Base-by-base conservation (phyloP, 352 stramenopile genomes). In the Globisporangium emineosum region DNA sequence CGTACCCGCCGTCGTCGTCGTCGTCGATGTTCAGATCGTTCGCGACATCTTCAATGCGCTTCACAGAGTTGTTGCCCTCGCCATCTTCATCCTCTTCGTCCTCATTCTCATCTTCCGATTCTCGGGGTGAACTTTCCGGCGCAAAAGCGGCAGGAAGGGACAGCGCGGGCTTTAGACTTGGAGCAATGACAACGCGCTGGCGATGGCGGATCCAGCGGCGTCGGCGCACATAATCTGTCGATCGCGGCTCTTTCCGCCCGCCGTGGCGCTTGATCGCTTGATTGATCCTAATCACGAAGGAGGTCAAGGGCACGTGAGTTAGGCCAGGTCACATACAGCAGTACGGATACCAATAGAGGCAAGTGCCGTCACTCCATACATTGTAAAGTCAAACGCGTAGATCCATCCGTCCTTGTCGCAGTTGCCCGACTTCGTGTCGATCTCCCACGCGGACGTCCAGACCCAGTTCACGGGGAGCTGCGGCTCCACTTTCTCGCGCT, bases 341-440 rank as follows among this genome's bases (percentile, higher is more conserved):
- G 21, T 5, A 9, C 29, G 25, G 32, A 32, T 25, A 43, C 30
- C 12, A 35, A 17, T 55, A 19, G n/a, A 6, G 19, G 50, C 13
- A 40, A 10, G n/a, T n/a, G n/a, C n/a, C n/a, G n/a, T n/a, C 9
- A 47, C 32, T 13, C 2, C 64, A 9, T 76, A 82, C 76, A 86
- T 88, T 23, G 78, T 79, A 61, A 93, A 93, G 62, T 93, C 83
- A 32, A 91, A 88, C 27, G 81, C 85, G 62, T 91, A 93, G 12
- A 80, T 76, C 84, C 84, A 93, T 10, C 85, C 85, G 23, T 92
- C 77, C 4, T 62, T 59, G 54, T 92, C 83, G 55, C 83, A 88
- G 3, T 84, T 83, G 21, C 64, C 71, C 1, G 79, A 77, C 1
- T 40, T 67, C 56, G 73, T 76, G 54, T 93, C 85, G 5, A 91